These are phyloP conservation scores for Eucalyptus erythrocorys DNA, from an alignment of 345 rosid genomes.

Conservation along the genomic window DNA sequence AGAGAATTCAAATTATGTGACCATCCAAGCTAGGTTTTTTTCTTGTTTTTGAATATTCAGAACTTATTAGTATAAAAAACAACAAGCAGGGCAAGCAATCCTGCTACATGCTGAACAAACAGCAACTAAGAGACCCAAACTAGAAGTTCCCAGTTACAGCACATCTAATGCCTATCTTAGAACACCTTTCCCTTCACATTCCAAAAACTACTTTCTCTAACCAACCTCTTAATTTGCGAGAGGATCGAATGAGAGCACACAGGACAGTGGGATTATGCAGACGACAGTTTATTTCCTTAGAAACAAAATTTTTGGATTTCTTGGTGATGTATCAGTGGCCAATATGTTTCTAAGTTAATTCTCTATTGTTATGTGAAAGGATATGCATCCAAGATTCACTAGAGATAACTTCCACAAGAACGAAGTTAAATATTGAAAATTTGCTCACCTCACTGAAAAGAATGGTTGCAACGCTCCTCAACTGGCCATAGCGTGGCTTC, in stretches of 20 bases:
- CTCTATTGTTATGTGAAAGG: not conserved
- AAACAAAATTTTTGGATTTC: not conserved
- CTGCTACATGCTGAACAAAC: not conserved
- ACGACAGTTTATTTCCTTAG: not conserved
- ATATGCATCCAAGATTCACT: conserved; percentile 21
- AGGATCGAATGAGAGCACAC: not conserved
- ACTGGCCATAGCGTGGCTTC: conserved; percentile 31
- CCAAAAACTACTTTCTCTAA: not conserved
- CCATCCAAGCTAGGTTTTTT: not conserved
- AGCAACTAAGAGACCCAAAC: not conserved
- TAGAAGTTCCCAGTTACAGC: not conserved
- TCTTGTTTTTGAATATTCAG: not conserved
- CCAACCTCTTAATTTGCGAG: not conserved
- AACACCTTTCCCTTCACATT: not conserved
- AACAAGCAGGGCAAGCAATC: not conserved
- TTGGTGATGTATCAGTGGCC: not conserved
- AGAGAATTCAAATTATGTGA: not conserved
- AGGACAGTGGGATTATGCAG: not conserved
- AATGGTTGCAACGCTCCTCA: conserved; percentile 25
- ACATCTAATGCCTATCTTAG: not conserved
- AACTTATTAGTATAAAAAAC: not conserved
- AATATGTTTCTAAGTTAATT: not conserved
- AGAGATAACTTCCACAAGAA: conserved; percentile 15
- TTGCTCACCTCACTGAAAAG: conserved; percentile 20
- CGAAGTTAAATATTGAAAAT: conserved; percentile 11